Base-by-base conservation (phyloP, 2,329 filamentous ascomycete species). In the Trichoderma atroviride region DNA sequence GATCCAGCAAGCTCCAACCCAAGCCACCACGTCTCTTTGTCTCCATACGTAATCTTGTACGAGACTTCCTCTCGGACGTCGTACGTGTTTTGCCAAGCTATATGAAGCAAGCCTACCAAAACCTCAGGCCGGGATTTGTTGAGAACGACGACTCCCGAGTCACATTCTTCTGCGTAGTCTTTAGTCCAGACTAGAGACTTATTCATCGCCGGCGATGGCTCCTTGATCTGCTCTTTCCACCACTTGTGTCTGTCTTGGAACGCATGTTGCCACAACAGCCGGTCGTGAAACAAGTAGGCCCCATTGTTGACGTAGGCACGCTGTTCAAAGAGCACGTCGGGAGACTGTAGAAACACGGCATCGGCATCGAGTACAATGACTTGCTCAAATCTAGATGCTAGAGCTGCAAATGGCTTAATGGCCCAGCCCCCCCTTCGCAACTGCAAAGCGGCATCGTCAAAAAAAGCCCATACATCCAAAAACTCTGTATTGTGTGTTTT, bases 1-100 rank as follows among this genome's bases (percentile, higher is more conserved):
- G 79, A 76, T 4, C 78, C 78, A 3, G 78, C 76, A 1, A 83
- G 75, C 69, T 84, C 82, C 9, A 83, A 75, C 0, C 81, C 82
- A 27, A 84, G 75, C 83, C 82, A 84, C 76, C 78, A 84, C 0
- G 77, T 81, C 71, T 84, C 83, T 71, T 84, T 84, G 47, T 84
- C 83, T 0, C 83, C 83, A 27, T 84, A 80, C 0, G 76, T 81
- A 33, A 82, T 73, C 37, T 76, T 75, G 69, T 83, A 83, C 0
- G 81, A 82, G 11, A 79, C 75, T 31, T 80, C 74, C 4, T 82
- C 78, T 0, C 82, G 78, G 0, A 83, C 81, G 0, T 70, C 72
- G 7, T 77, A 73, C 1, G 78, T 79, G 62, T 84, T 84, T 71
- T 84, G 82, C 83, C 82, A 84, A n/a, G 76, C 79, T 0, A 77